Conservation (phyloP, 2,329 filamentous ascomycete genomes). For the Thermothelomyces thermophilus region DNA sequence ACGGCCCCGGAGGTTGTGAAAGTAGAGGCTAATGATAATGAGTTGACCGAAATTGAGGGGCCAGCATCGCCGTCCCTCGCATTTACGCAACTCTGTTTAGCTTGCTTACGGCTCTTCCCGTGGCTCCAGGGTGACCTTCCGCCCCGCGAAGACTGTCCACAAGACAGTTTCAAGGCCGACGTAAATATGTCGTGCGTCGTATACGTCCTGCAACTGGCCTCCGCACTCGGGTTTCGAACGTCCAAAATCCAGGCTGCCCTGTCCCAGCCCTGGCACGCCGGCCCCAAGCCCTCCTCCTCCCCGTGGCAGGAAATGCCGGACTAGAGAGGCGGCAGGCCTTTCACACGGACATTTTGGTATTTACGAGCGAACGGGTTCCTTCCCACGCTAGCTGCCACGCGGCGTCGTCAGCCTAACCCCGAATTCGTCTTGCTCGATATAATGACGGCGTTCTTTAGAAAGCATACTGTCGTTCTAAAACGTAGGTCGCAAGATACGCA, state of each 20-base stretch:
- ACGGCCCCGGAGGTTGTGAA: constrained; percentile 7
- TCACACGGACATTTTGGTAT: constrained; percentile 13
- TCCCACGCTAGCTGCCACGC: constrained; percentile 6
- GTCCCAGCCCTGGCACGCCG: constrained; percentile 1
- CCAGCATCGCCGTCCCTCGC: constrained; percentile 8
- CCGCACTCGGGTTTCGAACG: constrained; percentile 9
- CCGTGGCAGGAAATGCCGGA: constrained; percentile 9
- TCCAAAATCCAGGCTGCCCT: constrained; percentile 8
- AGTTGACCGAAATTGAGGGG: constrained; percentile 7
- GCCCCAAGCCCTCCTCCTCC: neutral
- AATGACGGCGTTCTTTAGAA: constrained; percentile 11
- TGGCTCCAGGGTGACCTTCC: constrained; percentile 10
- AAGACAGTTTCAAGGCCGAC: constrained; percentile 12
- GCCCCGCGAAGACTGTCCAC: constrained; percentile 9
- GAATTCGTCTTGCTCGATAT: constrained; percentile 15
- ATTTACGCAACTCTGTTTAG: constrained; percentile 13
- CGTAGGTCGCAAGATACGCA: constrained; percentile 1
- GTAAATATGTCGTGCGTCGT: constrained; percentile 7
- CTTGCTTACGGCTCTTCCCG: constrained; percentile 11
- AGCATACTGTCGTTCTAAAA: constrained; percentile 10
- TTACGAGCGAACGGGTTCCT: constrained; percentile 11
- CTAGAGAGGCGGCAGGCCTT: constrained; percentile 15
- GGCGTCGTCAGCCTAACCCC: constrained; percentile 9
- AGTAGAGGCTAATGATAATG: constrained; percentile 8
- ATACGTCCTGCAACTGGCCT: constrained; percentile 10